Evolutionary conservation across 2,329 filamentous ascomycete species (phyloP).

Genomic region (Colletotrichum cereale): DNA sequence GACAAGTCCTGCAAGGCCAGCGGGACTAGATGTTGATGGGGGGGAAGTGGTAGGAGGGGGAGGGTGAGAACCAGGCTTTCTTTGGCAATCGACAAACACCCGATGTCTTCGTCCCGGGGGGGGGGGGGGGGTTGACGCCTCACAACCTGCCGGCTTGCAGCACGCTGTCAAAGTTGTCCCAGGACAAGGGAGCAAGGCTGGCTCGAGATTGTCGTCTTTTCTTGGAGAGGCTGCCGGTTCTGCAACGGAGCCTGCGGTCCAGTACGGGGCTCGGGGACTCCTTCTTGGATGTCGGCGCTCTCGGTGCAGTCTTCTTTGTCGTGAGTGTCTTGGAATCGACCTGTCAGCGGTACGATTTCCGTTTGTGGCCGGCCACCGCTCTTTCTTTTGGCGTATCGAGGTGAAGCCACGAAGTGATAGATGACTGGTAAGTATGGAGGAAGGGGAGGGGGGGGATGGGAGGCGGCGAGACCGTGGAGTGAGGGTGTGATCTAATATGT

Average conservation of each 20-base stretch:
- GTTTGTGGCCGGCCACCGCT: slow-evolving; percentile 65
- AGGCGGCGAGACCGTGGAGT: slow-evolving; percentile 30
- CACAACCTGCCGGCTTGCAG: slow-evolving; percentile 22
- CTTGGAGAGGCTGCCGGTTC: slow-evolving; percentile 40
- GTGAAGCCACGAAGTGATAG: slow-evolving; percentile 56
- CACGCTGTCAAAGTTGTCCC: slow-evolving; percentile 44
- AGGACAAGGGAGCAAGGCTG: slow-evolving; percentile 46
- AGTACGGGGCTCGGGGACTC: slow-evolving; percentile 32
- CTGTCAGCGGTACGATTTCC: slow-evolving; percentile 55
- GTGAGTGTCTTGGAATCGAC: slow-evolving; percentile 62
- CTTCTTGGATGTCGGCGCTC: slow-evolving; percentile 48
- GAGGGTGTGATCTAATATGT: slow-evolving; percentile 25
- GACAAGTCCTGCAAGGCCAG: slow-evolving; percentile 48
- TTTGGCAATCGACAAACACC: slow-evolving; percentile 37
- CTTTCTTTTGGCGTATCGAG: slow-evolving; percentile 56
- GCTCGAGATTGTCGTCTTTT: slow-evolving; percentile 52
- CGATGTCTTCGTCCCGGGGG: slow-evolving; percentile 31
- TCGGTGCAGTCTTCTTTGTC: slow-evolving; percentile 63
- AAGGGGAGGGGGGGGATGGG: not conserved
- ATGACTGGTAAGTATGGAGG: slow-evolving; percentile 47
- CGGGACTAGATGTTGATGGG: slow-evolving; percentile 21
- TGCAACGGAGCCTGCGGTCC: slow-evolving; percentile 31
- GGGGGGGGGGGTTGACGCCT: slow-evolving; percentile 28
- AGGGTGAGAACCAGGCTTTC: slow-evolving; percentile 35
- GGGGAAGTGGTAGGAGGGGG: not conserved